Evolutionary conservation across 1,139 yeast genomes (phyloP), one percentile per base, ranked within the genome.

Genomic region (Meyerozyma smithsonii): DNA sequence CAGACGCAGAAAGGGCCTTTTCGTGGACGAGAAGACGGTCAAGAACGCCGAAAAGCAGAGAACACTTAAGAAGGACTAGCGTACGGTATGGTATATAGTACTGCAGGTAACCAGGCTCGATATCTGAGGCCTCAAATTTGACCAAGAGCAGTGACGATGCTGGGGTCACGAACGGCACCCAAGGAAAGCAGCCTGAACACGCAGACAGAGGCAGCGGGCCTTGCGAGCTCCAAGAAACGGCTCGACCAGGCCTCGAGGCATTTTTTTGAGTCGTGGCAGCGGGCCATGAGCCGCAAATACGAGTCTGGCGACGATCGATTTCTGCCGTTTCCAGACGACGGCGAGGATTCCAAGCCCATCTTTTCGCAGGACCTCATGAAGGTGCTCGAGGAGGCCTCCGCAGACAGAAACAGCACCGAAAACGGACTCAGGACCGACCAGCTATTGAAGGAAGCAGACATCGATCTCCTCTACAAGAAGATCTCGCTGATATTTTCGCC

Each of bases 1-100:
- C 36, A 74, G 99, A 55, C 77, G 81, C 59, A 75, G 95, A 48
- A 94, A 94, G 66, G 98, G 98, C 10, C 66, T 92, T 47, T 83
- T 84, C 54, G 86, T 89, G 21, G 95, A 87, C 54, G 95, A 89
- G 52, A 90, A 90, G 61, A 84, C 92, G 35, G 84, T 94, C 16
- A 76, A 85, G 58, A 85, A 84, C 55, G 96, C 97, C 1, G 97
- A 92, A 59, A 88, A 89, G 62, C 97, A 89, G 62, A 76, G 97
- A 54, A 90, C 92, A 0, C 63, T 86, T 61, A 85, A 84, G 64
- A 83, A 66, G 52, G 80, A 74, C 51, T 74, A 58, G 46, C 16
- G 28, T 16, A 25, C n/a, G n/a, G 14, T 19, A 7, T 18, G 39
- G 38, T 26, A 24, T 36, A 25, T 36, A 36, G 17, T 36, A 16